Conservation (phyloP, 371 early-diverging fungal species). For the Mucor sp. region DNA sequence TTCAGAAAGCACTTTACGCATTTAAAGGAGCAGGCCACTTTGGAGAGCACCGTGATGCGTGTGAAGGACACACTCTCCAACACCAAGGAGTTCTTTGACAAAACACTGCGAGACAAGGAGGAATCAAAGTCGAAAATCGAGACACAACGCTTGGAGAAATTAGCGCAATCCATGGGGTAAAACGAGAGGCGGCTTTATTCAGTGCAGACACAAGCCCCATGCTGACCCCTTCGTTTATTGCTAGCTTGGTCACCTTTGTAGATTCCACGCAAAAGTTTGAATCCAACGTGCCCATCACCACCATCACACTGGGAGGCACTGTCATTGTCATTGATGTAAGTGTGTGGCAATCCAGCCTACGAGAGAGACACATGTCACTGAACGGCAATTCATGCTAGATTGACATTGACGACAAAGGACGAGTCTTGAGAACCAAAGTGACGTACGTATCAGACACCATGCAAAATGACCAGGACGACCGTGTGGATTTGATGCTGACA, state of each 20-base stretch:
- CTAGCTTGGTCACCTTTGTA: constrained; percentile 48
- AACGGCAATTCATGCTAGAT: constrained; percentile 48
- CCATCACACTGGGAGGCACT: constrained; percentile 59
- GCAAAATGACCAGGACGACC: constrained; percentile 53
- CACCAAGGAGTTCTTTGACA: constrained; percentile 45
- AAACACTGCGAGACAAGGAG: constrained; percentile 45
- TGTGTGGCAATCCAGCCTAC: neutral
- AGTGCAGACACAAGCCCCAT: neutral
- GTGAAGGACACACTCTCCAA: constrained; percentile 49
- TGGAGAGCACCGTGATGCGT: constrained; percentile 54
- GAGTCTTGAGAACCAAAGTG: constrained; percentile 51
- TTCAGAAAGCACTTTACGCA: constrained; percentile 61
- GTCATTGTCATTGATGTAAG: constrained; percentile 65
- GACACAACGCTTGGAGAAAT: constrained; percentile 34
- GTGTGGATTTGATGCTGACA: constrained; percentile 55
- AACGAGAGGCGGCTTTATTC: neutral
- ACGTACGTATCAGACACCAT: constrained; percentile 57
- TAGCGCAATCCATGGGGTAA: constrained; percentile 51
- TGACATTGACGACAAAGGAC: constrained; percentile 56
- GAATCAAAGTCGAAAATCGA: constrained; percentile 46
- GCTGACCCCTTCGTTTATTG: constrained; percentile 27
- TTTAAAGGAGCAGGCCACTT: constrained; percentile 57
- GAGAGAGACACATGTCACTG: neutral
- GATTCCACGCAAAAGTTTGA: constrained; percentile 51
- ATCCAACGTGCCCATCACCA: constrained; percentile 45